These are phyloP conservation scores for Porogramme epimiltina DNA, from an alignment of 1,284 basidiomycete species.

Conservation along the genomic window DNA sequence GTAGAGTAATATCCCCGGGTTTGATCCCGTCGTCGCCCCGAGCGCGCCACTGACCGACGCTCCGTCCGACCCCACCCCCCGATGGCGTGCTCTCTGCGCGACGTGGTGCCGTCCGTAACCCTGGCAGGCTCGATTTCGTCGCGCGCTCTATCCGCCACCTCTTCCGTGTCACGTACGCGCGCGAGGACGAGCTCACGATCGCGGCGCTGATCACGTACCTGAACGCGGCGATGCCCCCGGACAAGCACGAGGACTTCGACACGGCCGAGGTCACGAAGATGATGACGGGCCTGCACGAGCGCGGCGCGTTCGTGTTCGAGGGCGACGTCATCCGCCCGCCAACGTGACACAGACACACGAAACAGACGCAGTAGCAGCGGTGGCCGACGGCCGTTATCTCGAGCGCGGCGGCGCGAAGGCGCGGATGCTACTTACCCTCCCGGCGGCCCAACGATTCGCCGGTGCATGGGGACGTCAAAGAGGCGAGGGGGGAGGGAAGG, in stretches of 20 bases:
- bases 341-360: conserved; percentile 4
- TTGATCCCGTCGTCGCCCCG: background rate
- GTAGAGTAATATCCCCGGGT: conserved; percentile 1
- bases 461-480: too few species aligned
- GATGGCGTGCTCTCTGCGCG: background rate
- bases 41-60: background rate
- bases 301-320: conserved; percentile 54
- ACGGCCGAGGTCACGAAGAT: conserved; percentile 66
- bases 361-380: background rate
- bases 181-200: conserved; percentile 65
- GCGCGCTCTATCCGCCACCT: conserved; percentile 59
- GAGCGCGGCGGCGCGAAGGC: background rate
- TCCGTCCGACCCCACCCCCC: background rate
- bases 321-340: conserved; percentile 55
- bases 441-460: too few species aligned
- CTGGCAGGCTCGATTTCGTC: conserved; percentile 56
- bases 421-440: too few species aligned
- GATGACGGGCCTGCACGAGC: conserved; percentile 53
- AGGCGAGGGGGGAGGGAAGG: background rate
- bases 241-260: conserved; percentile 80
- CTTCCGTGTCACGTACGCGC: conserved; percentile 64
- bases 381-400: background rate
- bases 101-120: background rate
- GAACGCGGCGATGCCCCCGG: conserved; percentile 70
- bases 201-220: conserved; percentile 67